Evolutionary conservation across 371 early-diverging fungal species (phyloP).

Genomic region (Polyrhizophydium stewartii): DNA sequence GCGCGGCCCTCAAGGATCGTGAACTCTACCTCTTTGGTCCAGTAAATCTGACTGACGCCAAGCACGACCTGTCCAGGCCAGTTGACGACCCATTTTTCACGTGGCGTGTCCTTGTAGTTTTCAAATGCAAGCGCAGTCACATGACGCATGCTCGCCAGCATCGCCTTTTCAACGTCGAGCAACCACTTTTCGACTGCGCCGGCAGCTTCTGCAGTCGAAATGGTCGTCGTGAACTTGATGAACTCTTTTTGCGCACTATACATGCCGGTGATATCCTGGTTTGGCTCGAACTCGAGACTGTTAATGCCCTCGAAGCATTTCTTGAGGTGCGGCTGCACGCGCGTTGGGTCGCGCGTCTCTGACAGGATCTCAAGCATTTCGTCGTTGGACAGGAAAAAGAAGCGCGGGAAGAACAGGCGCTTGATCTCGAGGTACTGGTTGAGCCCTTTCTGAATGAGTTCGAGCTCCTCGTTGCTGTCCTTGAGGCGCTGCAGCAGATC

Average conservation of each 20-base stretch:
- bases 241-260: slow-evolving; percentile 47
- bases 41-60: slow-evolving; percentile 44
- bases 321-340: slow-evolving; percentile 54
- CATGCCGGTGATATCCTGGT: slow-evolving; percentile 44
- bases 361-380: slow-evolving; percentile 54
- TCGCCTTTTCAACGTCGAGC: slow-evolving; percentile 43
- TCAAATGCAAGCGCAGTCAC: slow-evolving; percentile 29
- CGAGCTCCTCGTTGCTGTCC: slow-evolving; percentile 47
- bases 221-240: slow-evolving; percentile 29
- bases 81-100: slow-evolving; percentile 50
- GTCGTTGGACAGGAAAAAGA: slow-evolving; percentile 55
- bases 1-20: slow-evolving; percentile 31
- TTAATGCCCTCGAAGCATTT: slow-evolving; percentile 55
- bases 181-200: slow-evolving; percentile 52
- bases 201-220: slow-evolving; percentile 41
- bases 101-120: slow-evolving; percentile 32
- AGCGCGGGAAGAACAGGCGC: slow-evolving; percentile 46
- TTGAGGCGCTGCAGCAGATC: slow-evolving; percentile 36
- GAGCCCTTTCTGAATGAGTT: slow-evolving; percentile 51
- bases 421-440: slow-evolving; percentile 55
- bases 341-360: slow-evolving; percentile 45
- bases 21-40: slow-evolving; percentile 51
- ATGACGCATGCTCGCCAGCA: slow-evolving; percentile 39
- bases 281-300: slow-evolving; percentile 42
- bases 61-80: slow-evolving; percentile 56